Percentiles rank a stretch among this genome's conserved stretches.
Conservation (phyloP, 257 asterid species). For the Knoxia roxburghii region DNA sequence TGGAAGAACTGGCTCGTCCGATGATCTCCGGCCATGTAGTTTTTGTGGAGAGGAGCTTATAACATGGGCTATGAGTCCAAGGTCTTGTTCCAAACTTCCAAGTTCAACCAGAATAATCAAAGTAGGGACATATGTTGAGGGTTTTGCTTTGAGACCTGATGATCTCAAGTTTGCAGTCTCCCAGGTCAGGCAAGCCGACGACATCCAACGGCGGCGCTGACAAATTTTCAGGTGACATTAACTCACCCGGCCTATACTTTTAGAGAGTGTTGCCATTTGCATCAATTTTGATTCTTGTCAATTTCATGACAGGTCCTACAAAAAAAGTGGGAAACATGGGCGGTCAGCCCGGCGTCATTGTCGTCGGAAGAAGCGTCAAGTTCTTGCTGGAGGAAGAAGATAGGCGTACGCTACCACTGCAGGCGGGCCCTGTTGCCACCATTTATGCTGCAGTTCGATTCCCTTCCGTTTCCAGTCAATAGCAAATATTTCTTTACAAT, state of each 20-base stretch:
- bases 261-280: too few relatives aligned
- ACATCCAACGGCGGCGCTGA: constrained; percentile 25
- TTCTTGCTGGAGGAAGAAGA: too few relatives aligned
- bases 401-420: too few relatives aligned
- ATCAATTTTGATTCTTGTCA: too few relatives aligned
- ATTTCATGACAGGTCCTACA: constrained; percentile 35
- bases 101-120: constrained; percentile 28
- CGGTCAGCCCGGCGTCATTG: too few relatives aligned
- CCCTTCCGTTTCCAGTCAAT: too few relatives aligned
- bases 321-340: constrained; percentile 69
- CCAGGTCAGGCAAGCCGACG: constrained; percentile 30
- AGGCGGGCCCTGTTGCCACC: too few relatives aligned
- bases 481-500: too few relatives aligned
- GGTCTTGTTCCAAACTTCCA: constrained; percentile 21
- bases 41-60: constrained; percentile 34
- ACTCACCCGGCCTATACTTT: neutral
- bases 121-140: constrained; percentile 27
- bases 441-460: too few relatives aligned
- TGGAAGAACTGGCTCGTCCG: constrained; percentile 54
- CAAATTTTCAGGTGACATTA: constrained; percentile 24
- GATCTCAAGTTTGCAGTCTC: constrained; percentile 26
- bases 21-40: constrained; percentile 34
- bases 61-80: constrained; percentile 26
- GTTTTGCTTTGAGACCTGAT: constrained; percentile 27
- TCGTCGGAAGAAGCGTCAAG: too few relatives aligned